Evolutionary conservation across 139 green algal species (phyloP), one percentile per base, ranked within the genome.

Genomic region (Picochlorum sp.): DNA sequence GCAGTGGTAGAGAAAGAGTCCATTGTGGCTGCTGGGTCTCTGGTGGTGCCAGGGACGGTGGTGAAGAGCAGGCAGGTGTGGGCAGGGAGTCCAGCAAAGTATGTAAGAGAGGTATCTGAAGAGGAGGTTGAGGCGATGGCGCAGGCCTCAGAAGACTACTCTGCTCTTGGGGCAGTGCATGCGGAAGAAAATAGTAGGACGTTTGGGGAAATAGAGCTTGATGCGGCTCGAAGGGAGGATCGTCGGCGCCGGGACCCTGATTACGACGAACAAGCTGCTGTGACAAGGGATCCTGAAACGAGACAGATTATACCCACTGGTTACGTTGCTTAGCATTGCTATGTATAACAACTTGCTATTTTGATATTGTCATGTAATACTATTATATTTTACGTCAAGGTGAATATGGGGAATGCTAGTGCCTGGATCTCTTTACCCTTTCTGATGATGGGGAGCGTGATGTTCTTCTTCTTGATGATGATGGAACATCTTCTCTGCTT

Each of bases 21-120:
- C 8, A 78, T 96, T 18, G 81, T 96, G 25, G 84, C 72, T n/a
- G 85, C 82, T 2, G 89, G 88, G 18, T 70, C 84, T 3, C 55
- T 96, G 24, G 86, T 96, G 22, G 50, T 80, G 2, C 86, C 89
- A 13, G 75, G 77, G 33, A 80, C 79, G 2, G 50, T 67, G 2
- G 76, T 96, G 1, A 84, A 78, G n/a, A 62, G 51, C 12, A 85
- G 84, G n/a, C 57, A 97, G 78, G 65, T 97, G 3, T 98, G 91
- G 91, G 88, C 81, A 0, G 91, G 91, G n/a, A 79, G 54, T 40
- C 91, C 91, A 30, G 91, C 91, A 31, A 82, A 79, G 63, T 82
- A 88, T 54, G 60, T 98, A 68, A 74, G 91, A 20, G 64, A 85
- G 12, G 52, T 98, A 43, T 72, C 75, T 37, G 50, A 74, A 2